Conservation (phyloP, 805 yeast species). For the Schizosaccharomyces cryophilus region DNA sequence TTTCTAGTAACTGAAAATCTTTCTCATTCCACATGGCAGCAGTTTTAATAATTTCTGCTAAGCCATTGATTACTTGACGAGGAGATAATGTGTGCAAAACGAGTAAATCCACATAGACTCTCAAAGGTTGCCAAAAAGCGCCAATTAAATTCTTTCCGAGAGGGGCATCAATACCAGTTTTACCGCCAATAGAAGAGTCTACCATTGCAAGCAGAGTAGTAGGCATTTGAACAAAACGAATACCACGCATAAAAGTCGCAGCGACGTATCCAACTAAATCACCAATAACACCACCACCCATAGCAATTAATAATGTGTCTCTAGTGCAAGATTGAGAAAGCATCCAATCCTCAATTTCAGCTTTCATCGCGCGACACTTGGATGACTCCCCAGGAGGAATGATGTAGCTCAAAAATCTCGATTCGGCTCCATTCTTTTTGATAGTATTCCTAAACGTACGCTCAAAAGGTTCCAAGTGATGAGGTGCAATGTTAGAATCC, state of each 20-base stretch:
- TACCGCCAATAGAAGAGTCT: constrained; percentile 93
- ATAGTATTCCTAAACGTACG: constrained; percentile 8
- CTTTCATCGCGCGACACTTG: constrained; percentile 73
- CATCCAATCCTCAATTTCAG: constrained; percentile 73
- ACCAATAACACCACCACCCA: constrained; percentile 97
- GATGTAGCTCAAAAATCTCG: constrained; percentile 47
- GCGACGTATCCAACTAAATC: constrained; percentile 98
- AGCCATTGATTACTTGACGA: constrained; percentile 88
- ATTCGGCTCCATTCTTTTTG: constrained; percentile 17
- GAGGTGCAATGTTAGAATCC: constrained; percentile 40
- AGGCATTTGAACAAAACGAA: constrained; percentile 78
- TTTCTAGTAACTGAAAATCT: constrained; percentile 69
- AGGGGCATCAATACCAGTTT: constrained; percentile 94
- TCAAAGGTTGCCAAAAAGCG: constrained; percentile 88
- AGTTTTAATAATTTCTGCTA: constrained; percentile 94
- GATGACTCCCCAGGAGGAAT: constrained; percentile 86
- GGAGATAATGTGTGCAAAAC: constrained; percentile 74
- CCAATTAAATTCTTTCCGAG: constrained; percentile 88
- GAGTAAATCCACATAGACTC: constrained; percentile 65
- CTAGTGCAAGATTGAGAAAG: constrained; percentile 72
- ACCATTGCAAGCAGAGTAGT: constrained; percentile 91
- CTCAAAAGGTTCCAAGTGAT: constrained; percentile 22
- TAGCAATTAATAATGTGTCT: constrained; percentile 79
- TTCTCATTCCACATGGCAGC: constrained; percentile 92
- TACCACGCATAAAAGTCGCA: constrained; percentile 98